phyloP scores from a whole-genome alignment of 116 monocot species.

The Cymodocea nodosa region DNA sequence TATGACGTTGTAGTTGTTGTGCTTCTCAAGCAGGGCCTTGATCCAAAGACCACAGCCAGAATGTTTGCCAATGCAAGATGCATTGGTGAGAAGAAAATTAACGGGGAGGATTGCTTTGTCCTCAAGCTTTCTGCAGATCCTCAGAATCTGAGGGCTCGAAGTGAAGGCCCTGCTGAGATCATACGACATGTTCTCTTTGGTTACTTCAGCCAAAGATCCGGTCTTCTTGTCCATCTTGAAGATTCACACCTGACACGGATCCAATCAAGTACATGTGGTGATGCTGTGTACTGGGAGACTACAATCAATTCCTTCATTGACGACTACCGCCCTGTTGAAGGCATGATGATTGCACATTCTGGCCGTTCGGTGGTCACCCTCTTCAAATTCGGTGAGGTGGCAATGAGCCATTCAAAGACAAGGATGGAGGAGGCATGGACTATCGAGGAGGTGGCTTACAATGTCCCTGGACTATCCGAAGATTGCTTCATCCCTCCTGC shows the following conservation, averaged over 20 bases:
- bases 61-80: constrained; percentile 83
- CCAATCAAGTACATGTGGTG: constrained; percentile 45
- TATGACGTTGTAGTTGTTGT: neutral
- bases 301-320: constrained; percentile 71
- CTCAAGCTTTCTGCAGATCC: constrained; percentile 76
- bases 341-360: constrained; percentile 83
- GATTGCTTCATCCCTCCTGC: constrained; percentile 93
- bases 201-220: constrained; percentile 86
- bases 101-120: constrained; percentile 90
- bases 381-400: constrained; percentile 81
- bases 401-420: constrained; percentile 91
- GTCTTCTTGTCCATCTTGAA: constrained; percentile 80
- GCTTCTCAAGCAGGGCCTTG: constrained; percentile 49
- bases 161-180: constrained; percentile 87
- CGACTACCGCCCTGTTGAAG: constrained; percentile 69
- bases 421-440: constrained; percentile 94
- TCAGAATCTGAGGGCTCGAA: constrained; percentile 54
- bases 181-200: constrained; percentile 80
- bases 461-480: constrained; percentile 63
- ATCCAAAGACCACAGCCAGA: constrained; percentile 73
- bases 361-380: constrained; percentile 75
- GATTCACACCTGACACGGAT: constrained; percentile 90
- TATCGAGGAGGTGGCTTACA: constrained; percentile 77
- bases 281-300: constrained; percentile 95
- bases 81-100: constrained; percentile 82